These are phyloP conservation scores for Phialophora macrospora DNA, from an alignment of 2,329 filamentous ascomycete species.

Conservation along the genomic window DNA sequence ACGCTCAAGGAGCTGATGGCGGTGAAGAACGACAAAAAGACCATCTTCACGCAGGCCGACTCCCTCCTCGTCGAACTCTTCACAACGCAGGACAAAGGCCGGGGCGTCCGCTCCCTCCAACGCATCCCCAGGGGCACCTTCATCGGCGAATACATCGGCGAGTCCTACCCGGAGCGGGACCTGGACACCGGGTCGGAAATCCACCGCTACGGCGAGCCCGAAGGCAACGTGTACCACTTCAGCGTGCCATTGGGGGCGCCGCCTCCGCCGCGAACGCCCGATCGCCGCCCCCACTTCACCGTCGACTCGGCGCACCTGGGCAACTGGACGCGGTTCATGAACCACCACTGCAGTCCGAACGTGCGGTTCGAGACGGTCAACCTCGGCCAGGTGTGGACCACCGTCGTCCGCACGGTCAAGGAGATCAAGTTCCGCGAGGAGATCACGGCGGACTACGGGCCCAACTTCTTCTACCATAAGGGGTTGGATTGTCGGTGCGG, in stretches of 20 bases:
- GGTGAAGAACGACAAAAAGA: slow-evolving; percentile 2
- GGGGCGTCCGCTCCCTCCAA: slow-evolving; percentile 34
- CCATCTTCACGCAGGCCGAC: neutral
- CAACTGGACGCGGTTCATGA: slow-evolving; percentile 39
- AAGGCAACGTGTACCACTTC: slow-evolving; percentile 10
- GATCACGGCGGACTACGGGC: slow-evolving; percentile 33
- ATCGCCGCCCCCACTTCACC: neutral
- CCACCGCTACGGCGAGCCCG: neutral
- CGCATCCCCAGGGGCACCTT: slow-evolving; percentile 15
- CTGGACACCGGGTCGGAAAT: neutral
- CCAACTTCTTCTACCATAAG: slow-evolving; percentile 25
- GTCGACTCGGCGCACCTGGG: slow-evolving; percentile 29
- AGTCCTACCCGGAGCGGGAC: slow-evolving; percentile 28
- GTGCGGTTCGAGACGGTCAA: slow-evolving; percentile 12
- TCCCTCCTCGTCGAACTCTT: slow-evolving; percentile 30
- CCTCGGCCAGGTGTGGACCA: slow-evolving; percentile 18
- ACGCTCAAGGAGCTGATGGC: slow-evolving; percentile 19
- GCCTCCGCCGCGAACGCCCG: neutral
- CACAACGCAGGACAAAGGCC: slow-evolving; percentile 22
- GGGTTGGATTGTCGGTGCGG: slow-evolving; percentile 29
- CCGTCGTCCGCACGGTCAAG: slow-evolving; percentile 17
- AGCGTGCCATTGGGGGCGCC: neutral
- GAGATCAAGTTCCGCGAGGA: slow-evolving; percentile 33
- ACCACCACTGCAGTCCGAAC: slow-evolving; percentile 34
- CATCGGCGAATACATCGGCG: slow-evolving; percentile 36